Conservation (phyloP, 139 green algal genomes). For the Closterium sp. region DNA sequence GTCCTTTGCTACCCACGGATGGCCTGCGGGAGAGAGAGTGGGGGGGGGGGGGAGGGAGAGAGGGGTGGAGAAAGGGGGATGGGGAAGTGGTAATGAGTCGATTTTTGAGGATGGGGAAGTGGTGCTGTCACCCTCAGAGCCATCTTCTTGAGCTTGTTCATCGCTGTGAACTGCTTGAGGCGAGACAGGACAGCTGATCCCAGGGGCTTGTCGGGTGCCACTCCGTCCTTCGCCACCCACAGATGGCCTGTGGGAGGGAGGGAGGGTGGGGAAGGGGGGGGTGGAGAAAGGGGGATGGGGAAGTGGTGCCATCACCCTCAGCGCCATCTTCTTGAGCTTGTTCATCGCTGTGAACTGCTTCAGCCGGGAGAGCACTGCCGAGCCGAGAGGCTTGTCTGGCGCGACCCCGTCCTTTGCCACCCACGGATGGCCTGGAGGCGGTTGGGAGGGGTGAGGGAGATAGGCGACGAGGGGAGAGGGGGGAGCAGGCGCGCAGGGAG, state of each 20-base stretch:
- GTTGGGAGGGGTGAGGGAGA: not conserved
- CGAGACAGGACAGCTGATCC: slow-evolving; percentile 80
- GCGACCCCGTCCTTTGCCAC: slow-evolving; percentile 79
- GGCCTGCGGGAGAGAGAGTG: slow-evolving; percentile 45
- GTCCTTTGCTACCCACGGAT: slow-evolving; percentile 88
- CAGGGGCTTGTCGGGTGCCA: slow-evolving; percentile 72
- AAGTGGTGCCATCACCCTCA: slow-evolving; percentile 55
- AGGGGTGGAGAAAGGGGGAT: no score
- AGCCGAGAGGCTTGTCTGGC: slow-evolving; percentile 73
- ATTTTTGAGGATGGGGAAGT: not conserved
- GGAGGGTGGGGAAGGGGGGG: not conserved
- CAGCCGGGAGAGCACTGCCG: slow-evolving; percentile 82
- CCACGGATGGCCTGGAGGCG: slow-evolving; percentile 80
- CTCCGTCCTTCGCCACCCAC: slow-evolving; percentile 84
- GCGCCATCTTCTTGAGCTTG: slow-evolving; percentile 94
- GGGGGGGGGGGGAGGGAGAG: not conserved
- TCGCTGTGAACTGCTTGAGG: slow-evolving; percentile 84
- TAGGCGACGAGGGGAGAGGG: no score
- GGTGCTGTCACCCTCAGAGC: slow-evolving; percentile 66
- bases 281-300: no score
- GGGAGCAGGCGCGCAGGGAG: no score
- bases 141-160: slow-evolving; percentile 97
- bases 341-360: slow-evolving; percentile 90
- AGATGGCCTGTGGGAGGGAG: slow-evolving; percentile 65
- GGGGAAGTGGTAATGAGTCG: no score